Evolutionary conservation across 129 eudicot genomes (phyloP).

Genomic region (Silybum marianum): DNA sequence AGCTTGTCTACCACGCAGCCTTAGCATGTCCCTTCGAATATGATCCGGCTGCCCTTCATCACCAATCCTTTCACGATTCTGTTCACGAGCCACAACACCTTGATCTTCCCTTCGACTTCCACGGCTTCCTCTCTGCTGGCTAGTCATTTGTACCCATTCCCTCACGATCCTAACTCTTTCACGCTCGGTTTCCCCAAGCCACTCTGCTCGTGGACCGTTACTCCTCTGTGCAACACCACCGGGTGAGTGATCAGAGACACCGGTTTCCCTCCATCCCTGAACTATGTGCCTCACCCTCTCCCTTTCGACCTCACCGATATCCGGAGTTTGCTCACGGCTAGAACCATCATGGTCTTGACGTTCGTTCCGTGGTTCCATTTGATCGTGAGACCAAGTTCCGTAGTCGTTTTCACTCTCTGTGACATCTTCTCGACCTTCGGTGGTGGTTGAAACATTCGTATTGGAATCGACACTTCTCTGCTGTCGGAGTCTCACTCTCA

Average conservation of each 20-base stretch:
- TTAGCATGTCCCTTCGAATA: slow-evolving; percentile 79
- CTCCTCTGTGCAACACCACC: slow-evolving; percentile 53
- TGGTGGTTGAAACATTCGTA: slow-evolving; percentile 59
- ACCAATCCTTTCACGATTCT: slow-evolving; percentile 53
- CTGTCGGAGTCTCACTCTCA: slow-evolving; percentile 76
- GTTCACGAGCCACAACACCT: slow-evolving; percentile 25
- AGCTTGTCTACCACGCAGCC: slow-evolving; percentile 97
- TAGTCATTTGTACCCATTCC: slow-evolving; percentile 97
- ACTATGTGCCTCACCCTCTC: slow-evolving; percentile 98
- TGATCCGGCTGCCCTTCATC: slow-evolving; percentile 89
- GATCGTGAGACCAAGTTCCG: slow-evolving; percentile 68
- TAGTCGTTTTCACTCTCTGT: slow-evolving; percentile 78
- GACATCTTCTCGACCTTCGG: slow-evolving; percentile 65
- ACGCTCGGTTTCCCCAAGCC: slow-evolving; percentile 98
- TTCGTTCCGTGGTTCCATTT: slow-evolving; percentile 49
- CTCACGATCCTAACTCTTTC: slow-evolving; percentile 96
- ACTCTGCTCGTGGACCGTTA: slow-evolving; percentile 76
- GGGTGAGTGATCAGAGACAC: slow-evolving; percentile 60
- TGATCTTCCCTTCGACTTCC: slow-evolving; percentile 70
- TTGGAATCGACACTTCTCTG: slow-evolving; percentile 72
- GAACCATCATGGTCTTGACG: slow-evolving; percentile 53
- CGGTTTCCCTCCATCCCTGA: slow-evolving; percentile 97
- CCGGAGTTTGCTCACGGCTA: slow-evolving; percentile 92
- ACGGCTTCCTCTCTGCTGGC: slow-evolving; percentile 84
- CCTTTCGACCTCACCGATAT: slow-evolving; percentile 92